Evolutionary conservation across 768 basidiomycete species (phyloP).

Genomic region (Kwoniella shandongensis): DNA sequence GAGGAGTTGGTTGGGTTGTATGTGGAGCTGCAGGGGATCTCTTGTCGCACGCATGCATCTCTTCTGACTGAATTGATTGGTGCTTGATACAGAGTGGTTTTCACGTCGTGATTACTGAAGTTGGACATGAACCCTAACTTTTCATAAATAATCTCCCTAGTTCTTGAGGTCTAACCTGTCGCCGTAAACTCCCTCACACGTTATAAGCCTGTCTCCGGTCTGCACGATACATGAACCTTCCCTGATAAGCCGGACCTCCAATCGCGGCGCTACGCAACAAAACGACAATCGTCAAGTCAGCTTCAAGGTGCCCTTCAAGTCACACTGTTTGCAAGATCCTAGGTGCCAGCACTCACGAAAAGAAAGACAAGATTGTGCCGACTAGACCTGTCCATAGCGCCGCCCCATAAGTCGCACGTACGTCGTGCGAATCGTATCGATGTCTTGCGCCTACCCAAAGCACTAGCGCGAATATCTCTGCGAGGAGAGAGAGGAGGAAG

Average conservation of each 20-base stretch:
- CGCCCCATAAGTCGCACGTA: slow-evolving; percentile 29
- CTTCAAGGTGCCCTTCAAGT: too few species aligned
- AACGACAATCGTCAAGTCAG: too few species aligned
- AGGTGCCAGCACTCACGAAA: slow-evolving; percentile 32
- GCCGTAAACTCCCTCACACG: slow-evolving; percentile 8
- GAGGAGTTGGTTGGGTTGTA: neutral
- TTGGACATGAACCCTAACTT: too few species aligned
- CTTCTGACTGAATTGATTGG: slow-evolving; percentile 1
- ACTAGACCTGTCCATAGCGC: slow-evolving; percentile 39
- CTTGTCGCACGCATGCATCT: slow-evolving; percentile 8
- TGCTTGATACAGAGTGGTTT: too few species aligned
- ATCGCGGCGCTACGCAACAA: slow-evolving; percentile 16
- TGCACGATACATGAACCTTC: slow-evolving; percentile 39
- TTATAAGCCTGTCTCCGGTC: slow-evolving; percentile 32
- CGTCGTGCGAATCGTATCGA: slow-evolving; percentile 17
- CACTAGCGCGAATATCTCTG: slow-evolving; percentile 33
- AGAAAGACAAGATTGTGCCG: slow-evolving; percentile 25
- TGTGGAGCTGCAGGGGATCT: neutral
- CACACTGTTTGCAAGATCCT: too few species aligned
- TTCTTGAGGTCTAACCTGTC: too few species aligned
- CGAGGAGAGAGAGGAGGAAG: slow-evolving; percentile 25
- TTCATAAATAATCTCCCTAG: too few species aligned
- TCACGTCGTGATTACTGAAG: too few species aligned
- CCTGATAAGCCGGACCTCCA: slow-evolving; percentile 37
- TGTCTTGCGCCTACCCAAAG: slow-evolving; percentile 29